These are phyloP conservation scores for Saprolegnia parasitica DNA, from an alignment of 352 stramenopile species.

Conservation along the genomic window DNA sequence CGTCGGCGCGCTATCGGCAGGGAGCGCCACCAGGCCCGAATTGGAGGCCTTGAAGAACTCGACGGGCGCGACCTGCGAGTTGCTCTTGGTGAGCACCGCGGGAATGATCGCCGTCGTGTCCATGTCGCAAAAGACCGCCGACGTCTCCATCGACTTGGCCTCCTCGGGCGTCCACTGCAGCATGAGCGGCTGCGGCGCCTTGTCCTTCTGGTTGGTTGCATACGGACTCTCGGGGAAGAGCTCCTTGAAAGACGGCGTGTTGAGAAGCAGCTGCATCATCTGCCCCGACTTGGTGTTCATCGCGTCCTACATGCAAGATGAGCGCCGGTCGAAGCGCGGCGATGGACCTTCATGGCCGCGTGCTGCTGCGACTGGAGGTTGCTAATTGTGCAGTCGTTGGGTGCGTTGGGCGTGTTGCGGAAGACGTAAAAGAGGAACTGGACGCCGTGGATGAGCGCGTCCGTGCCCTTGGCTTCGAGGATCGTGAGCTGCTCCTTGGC, in stretches of 20 bases:
- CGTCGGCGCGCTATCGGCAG: conserved; percentile 47
- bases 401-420: conserved; percentile 77
- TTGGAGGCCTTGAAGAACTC: conserved; percentile 71
- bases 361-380: conserved; percentile 79
- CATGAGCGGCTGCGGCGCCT: conserved; percentile 45
- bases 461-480: conserved; percentile 65
- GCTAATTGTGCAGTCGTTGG: conserved; percentile 76
- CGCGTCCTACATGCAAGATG: conserved; percentile 40
- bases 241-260: conserved; percentile 78
- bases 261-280: conserved; percentile 78
- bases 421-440: conserved; percentile 86
- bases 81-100: conserved; percentile 5
- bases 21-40: conserved; percentile 63
- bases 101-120: conserved; percentile 18
- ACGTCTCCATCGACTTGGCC: conserved; percentile 53
- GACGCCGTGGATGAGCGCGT: conserved; percentile 80
- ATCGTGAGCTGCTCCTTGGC: conserved; percentile 75
- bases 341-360: conserved; percentile 56
- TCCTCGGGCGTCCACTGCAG: conserved; percentile 57
- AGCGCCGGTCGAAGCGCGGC: background rate
- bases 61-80: conserved; percentile 41
- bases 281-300: conserved; percentile 81
- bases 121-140: conserved; percentile 21
- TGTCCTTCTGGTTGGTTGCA: conserved; percentile 37
- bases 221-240: conserved; percentile 47